phyloP scores from a whole-genome alignment of 306 rosid species.

The Sechiopsis laciniata region DNA sequence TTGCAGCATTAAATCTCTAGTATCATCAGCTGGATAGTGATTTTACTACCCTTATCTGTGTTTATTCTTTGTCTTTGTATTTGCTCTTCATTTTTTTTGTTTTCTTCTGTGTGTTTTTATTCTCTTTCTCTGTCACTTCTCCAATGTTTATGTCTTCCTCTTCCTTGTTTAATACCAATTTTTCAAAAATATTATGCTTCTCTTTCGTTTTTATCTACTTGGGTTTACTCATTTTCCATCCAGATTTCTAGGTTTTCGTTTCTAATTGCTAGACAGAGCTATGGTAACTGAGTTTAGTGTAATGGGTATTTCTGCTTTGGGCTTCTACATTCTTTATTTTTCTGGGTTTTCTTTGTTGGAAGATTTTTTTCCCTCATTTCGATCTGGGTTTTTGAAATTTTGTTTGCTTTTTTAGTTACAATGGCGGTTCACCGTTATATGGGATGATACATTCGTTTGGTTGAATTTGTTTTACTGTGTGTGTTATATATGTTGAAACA shows the following conservation, averaged over 20 bases:
- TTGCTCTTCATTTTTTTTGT: conserved; percentile 61
- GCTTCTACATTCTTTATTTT: conserved; percentile 23
- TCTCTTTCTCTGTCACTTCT: conserved; percentile 29
- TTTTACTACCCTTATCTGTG: conserved; percentile 62
- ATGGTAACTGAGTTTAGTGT: conserved; percentile 20
- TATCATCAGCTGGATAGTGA: conserved; percentile 38
- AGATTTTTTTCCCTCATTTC: conserved; percentile 20
- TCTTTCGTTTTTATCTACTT: conserved; percentile 40
- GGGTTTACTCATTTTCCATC: conserved; percentile 35
- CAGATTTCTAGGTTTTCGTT: conserved; percentile 42
- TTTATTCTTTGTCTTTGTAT: conserved; percentile 67
- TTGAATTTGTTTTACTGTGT: not conserved
- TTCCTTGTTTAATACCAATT: conserved; percentile 28
- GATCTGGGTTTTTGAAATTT: conserved; percentile 35
- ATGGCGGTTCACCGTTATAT: conserved; percentile 20
- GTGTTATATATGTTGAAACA: conserved; percentile 30
- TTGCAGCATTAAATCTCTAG: conserved; percentile 27
- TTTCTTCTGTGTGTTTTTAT: conserved; percentile 48
- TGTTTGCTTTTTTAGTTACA: conserved; percentile 15
- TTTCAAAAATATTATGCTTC: not conserved
- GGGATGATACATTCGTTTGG: not conserved
- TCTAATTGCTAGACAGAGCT: conserved; percentile 43
- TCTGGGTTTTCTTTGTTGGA: conserved; percentile 7
- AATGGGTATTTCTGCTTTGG: conserved; percentile 49
- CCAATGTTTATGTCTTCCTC: conserved; percentile 11